Evolutionary conservation across 805 yeast genomes (phyloP), one percentile per base, ranked within the genome.

Genomic region (Ogataea neopini): DNA sequence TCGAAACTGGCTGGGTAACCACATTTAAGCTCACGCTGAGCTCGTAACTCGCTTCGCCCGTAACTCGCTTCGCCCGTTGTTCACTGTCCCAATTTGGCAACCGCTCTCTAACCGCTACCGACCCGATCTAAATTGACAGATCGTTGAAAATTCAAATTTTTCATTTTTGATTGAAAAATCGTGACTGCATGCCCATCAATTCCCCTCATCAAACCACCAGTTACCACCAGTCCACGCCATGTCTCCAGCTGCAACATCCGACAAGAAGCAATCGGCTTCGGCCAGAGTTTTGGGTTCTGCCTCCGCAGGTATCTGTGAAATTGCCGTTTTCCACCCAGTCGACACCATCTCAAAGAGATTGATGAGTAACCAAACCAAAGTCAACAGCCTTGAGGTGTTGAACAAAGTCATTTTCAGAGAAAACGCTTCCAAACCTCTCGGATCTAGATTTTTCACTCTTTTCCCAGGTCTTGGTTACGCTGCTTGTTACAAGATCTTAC

Each of bases 401-500:
- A 94, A 94, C 76, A 61, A 77, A 42, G 97, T 94, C 46, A 86
- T 94, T 51, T 94, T 94, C 77, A 82, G 84, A 64, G 86, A 86
- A 48, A 82, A 84, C 60, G 95, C 96, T 23, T 64, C 74, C 43
- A 83, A 87, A 57, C 77, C 94, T 3, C 60, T 89, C 1, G 81
- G 82, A 18, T 76, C 80, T 51, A 80, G 97, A 68, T 63, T 88
- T 38, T 72, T 88, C 55, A 85, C 97, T 9, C 76, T 94, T 54
- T 94, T 94, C 74, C 99, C 99, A 15, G 99, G 99, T 67, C 79
- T 94, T 54, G 98, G 98, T 20, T 94, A 94, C 66, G 99, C 99
- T 53, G 98, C 99, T 40, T 88, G 90, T 56, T 94, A 94, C 77
- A 94, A 94, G 72, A 86, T 94, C 59, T 75, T 92, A 59, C 99